Evolutionary conservation across 1,139 yeast genomes (phyloP).

Genomic region (Entelexis sorbosivorans): DNA sequence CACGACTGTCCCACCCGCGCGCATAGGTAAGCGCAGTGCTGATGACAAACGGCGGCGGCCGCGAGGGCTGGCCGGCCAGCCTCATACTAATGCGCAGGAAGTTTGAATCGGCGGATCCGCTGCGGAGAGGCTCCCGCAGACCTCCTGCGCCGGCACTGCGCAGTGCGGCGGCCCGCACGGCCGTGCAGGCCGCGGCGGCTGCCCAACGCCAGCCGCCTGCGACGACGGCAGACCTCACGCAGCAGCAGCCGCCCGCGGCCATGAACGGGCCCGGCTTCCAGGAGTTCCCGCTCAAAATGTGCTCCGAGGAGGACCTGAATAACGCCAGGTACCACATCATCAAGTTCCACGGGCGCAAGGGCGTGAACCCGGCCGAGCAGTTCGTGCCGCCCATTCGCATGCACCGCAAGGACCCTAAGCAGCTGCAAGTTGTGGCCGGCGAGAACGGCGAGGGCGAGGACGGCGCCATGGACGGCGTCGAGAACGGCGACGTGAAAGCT

Average conservation of each 20-base stretch:
- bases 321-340: conserved; percentile 71
- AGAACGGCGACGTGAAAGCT: conserved; percentile 6
- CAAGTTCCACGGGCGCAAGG: conserved; percentile 63
- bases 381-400: conserved; percentile 75
- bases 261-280: conserved; percentile 31
- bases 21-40: background rate
- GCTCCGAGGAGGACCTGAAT: conserved; percentile 58
- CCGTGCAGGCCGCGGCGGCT: conserved; percentile 3
- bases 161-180: conserved; percentile 11
- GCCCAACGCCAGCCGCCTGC: conserved; percentile 1
- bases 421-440: conserved; percentile 66
- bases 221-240: conserved; percentile 11
- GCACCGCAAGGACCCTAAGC: conserved; percentile 86
- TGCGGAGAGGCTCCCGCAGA: conserved; percentile 25
- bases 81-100: conserved; percentile 14
- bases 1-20: too few relatives aligned
- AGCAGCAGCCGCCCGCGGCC: conserved; percentile 11
- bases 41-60: background rate
- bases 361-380: conserved; percentile 57
- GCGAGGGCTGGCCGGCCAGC: background rate
- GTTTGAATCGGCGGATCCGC: conserved; percentile 25
- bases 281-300: conserved; percentile 62
- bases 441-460: background rate
- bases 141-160: conserved; percentile 18
- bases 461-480: conserved; percentile 2